phyloP scores from a whole-genome alignment of 805 yeast genomes.

The Kodamaea nitidulidarum region DNA sequence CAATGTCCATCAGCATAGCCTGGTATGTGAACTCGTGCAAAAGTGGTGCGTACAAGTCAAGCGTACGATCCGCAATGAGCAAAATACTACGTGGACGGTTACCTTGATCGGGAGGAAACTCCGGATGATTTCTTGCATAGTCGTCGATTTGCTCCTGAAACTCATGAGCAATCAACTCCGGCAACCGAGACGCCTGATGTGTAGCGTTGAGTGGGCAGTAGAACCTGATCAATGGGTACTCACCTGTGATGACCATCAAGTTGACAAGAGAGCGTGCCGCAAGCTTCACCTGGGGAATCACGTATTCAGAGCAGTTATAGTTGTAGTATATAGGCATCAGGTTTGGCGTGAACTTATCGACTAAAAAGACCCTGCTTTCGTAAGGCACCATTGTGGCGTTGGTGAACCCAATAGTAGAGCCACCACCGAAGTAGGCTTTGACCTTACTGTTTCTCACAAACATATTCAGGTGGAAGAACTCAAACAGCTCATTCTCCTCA shows the following conservation, averaged over 20 bases:
- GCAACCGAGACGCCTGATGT: constrained; percentile 55
- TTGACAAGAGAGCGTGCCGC: constrained; percentile 67
- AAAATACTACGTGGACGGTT: constrained; percentile 66
- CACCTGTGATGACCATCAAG: constrained; percentile 75
- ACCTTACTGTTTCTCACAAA: constrained; percentile 31
- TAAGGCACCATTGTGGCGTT: constrained; percentile 51
- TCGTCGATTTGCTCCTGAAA: constrained; percentile 71
- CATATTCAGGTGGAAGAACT: constrained; percentile 18
- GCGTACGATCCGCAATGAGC: constrained; percentile 74
- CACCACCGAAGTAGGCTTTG: constrained; percentile 28
- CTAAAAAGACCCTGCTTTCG: constrained; percentile 68
- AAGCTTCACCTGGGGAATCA: constrained; percentile 51
- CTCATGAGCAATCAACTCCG: constrained; percentile 65
- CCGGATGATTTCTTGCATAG: constrained; percentile 64
- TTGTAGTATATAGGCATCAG: constrained; percentile 75
- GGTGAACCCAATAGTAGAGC: constrained; percentile 24
- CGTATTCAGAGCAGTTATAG: constrained; percentile 55
- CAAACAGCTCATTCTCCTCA: constrained; percentile 16
- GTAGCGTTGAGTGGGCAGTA: constrained; percentile 49
- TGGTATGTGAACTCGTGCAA: constrained; percentile 89
- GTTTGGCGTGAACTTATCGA: constrained; percentile 47
- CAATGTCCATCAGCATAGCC: constrained; percentile 83
- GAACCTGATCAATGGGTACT: constrained; percentile 81
- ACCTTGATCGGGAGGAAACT: constrained; percentile 49
- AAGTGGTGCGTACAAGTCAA: constrained; percentile 80